These are phyloP conservation scores for Pichia nanzhaoensis DNA, from an alignment of 805 yeast species.

Conservation along the genomic window DNA sequence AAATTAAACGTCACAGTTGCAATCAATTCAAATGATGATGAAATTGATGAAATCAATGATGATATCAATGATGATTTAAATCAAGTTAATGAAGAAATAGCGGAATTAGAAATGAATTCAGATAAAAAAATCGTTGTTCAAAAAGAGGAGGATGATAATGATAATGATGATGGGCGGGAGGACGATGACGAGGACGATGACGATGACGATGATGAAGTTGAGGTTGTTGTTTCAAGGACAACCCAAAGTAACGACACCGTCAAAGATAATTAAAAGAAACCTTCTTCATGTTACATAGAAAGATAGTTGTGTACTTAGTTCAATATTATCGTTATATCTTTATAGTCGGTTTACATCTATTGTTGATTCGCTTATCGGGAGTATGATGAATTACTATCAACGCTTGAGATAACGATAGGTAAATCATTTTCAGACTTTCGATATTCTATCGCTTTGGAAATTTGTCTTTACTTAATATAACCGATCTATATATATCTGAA, in stretches of 20 bases:
- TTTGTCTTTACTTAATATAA: no score
- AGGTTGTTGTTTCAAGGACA: constrained; percentile 2
- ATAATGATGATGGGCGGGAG: background rate
- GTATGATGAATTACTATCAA: no score
- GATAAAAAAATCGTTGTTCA: constrained; percentile 4
- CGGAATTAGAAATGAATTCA: no score
- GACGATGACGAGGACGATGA: constrained; percentile 6
- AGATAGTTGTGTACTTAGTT: background rate
- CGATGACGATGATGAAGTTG: constrained; percentile 12
- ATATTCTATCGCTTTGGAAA: no score
- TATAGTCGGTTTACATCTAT: no score
- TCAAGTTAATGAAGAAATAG: constrained; percentile 1
- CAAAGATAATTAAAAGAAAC: no score
- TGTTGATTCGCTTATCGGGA: no score
- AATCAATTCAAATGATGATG: constrained; percentile 42
- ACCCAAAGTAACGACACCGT: no score
- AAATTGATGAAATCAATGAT: constrained; percentile 5
- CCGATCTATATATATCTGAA: no score
- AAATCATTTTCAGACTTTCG: no score
- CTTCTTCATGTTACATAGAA: background rate
- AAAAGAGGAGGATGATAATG: background rate
- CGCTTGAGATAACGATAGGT: no score
- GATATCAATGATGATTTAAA: constrained; percentile 4
- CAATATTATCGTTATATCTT: background rate
- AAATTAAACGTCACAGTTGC: constrained; percentile 66